Evolutionary conservation across 257 asterid species (phyloP), one percentile per base, ranked within the genome.

Genomic region (Cordia subcordata): DNA sequence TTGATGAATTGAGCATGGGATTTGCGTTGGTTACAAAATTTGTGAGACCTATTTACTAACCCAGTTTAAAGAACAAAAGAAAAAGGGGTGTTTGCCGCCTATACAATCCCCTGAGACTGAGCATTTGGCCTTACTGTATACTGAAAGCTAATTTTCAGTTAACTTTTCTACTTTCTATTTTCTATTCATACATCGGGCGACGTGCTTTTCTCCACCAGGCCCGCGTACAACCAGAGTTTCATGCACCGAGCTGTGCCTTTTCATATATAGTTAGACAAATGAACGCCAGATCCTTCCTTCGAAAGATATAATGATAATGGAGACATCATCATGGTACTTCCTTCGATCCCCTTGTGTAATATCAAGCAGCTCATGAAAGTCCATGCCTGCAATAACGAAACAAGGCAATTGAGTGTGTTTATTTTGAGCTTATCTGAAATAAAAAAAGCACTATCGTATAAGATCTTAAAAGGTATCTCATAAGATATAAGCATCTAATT

Each of bases 261-360:
- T n/a, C n/a, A 11, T 52, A 60, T 70, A 45, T 64, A 54, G 23
- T 74, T 77, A 90, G 77, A 78, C 82, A 10, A 88, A 85, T 1
- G 95, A 90, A 8, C 87, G 84, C 98, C 98, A 90, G 72, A 90
- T 83, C 84, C 85, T 81, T 69, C 98, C 98, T 72, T 91, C 96
- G 63, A 91, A 84, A 3, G 96, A 91, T 27, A 91, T 85, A 53
- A 91, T 81, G 53, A 91, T 91, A 18, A 85, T 74, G 19, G 98
- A 88, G 55, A 85, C 98, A 64, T 88, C 98, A 16, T 85, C 98
- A 9, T 85, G 95, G 78, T 91, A 88, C 78, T 75, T 84, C 67
- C 95, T 56, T 13, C 96, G 78, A 44, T 88, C 90, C 8, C 98
- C 96, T 79, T 88, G 98, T 17, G 95, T 94, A 60, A 91, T 81